These are phyloP conservation scores for Colletotrichum navitas DNA, from an alignment of 2,329 filamentous ascomycete species.

Conservation along the genomic window DNA sequence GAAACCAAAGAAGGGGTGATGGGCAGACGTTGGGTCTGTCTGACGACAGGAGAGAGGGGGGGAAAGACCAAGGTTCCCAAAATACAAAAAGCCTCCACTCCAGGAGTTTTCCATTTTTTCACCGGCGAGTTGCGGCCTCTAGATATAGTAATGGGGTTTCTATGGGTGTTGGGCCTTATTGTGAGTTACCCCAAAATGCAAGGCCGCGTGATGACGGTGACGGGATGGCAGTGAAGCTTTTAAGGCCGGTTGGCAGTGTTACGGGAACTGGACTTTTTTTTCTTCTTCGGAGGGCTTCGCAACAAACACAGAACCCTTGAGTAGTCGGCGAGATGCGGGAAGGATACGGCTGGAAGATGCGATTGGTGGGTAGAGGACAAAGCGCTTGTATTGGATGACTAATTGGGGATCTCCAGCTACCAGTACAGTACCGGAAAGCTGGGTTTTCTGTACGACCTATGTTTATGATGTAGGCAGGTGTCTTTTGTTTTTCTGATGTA, in stretches of 20 bases:
- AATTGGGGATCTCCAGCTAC: not conserved
- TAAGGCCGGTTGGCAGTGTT: not conserved
- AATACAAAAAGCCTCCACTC: slow-evolving; percentile 24
- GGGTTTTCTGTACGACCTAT: not conserved
- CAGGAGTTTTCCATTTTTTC: slow-evolving; percentile 4
- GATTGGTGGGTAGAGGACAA: too few species aligned
- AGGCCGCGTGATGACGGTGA: not conserved
- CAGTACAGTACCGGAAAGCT: not conserved
- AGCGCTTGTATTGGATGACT: not conserved
- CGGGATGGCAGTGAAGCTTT: not conserved
- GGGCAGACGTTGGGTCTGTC: not conserved
- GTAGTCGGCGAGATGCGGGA: not conserved
- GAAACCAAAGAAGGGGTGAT: not conserved
- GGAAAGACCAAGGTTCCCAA: not conserved
- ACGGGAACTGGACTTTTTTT: not conserved
- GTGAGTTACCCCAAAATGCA: too few species aligned
- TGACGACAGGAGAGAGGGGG: not conserved
- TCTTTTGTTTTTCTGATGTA: not conserved
- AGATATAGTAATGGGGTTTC: slow-evolving; percentile 38
- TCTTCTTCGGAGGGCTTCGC: not conserved
- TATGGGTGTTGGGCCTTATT: slow-evolving; percentile 5
- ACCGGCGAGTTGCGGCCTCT: slow-evolving; percentile 20
- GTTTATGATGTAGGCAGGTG: not conserved
- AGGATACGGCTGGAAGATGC: not conserved
- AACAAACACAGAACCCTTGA: not conserved